A percentile compares a stretch with the other conserved stretches of the same genome.
Conservation (phyloP, 1,139 yeast species). For the Hanseniaspora uvarum region DNA sequence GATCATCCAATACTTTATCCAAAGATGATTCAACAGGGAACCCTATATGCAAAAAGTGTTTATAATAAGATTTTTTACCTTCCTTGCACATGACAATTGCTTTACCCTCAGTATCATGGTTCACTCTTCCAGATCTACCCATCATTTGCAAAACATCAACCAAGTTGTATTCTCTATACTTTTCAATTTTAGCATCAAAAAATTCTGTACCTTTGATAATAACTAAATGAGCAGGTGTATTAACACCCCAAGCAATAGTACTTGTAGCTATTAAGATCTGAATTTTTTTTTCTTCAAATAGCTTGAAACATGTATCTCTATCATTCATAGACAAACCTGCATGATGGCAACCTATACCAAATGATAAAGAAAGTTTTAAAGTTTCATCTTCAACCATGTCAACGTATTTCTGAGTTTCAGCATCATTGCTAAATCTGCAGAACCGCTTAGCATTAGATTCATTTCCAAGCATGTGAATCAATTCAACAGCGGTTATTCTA, state of each 20-base stretch:
- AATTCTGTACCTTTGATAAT: conserved; percentile 49
- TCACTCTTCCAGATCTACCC: conserved; percentile 87
- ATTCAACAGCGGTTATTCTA: conserved; percentile 81
- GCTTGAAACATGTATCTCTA: conserved; percentile 72
- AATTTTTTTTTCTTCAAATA: conserved; percentile 75
- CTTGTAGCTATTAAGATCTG: conserved; percentile 91
- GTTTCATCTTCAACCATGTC: conserved; percentile 80
- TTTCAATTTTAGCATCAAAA: conserved; percentile 38
- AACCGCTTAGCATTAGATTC: conserved; percentile 88
- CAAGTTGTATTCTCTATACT: conserved; percentile 54
- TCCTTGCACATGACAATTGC: conserved; percentile 93
- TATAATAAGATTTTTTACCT: conserved; percentile 80
- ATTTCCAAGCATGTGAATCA: conserved; percentile 88
- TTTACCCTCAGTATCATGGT: conserved; percentile 87
- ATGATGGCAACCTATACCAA: conserved; percentile 95
- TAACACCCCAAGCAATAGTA: conserved; percentile 68
- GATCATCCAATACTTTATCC: conserved; percentile 86
- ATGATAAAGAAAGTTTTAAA: conserved; percentile 68
- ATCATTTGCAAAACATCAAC: conserved; percentile 64
- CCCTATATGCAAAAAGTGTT: conserved; percentile 87
- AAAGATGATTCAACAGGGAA: conserved; percentile 95
- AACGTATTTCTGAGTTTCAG: conserved; percentile 56
- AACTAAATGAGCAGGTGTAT: conserved; percentile 52
- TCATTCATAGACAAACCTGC: conserved; percentile 93
- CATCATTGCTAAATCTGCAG: conserved; percentile 58